Evolutionary conservation across 2,329 filamentous ascomycete species (phyloP), one percentile per base, ranked within the genome.

Genomic region (Colletotrichum filicis): DNA sequence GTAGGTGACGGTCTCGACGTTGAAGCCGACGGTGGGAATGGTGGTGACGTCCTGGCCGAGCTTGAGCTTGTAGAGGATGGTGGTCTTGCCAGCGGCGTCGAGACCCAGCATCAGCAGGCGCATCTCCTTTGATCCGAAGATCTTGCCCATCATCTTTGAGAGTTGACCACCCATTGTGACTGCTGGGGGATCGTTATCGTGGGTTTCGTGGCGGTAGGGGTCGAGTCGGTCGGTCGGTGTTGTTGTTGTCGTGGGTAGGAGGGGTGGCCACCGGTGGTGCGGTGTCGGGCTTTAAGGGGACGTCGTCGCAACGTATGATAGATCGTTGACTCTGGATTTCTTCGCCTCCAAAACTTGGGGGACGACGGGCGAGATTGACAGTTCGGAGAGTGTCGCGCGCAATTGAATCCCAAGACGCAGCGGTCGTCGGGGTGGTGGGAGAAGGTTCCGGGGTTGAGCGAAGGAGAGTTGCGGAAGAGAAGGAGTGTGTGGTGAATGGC

Each of bases 101-200:
- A 98, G 91, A 79, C 97, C 97, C 79, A 99, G 90, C 97, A 99
- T 99, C 82, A 98, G 88, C 83, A 99, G 92, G 81, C 96, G 94
- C 95, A 98, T 98, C 88, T 98, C 96, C 89, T 98, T 98, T 78
- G 96, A 97, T 86, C 96, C 96, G 88, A 98, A 98, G 88, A 98
- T 94, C 92, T 97, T 98, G 86, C 94, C 94, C 92, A 98, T 95
- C 87, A 98, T 92, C 88, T 97, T 98, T 80, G 95, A 97, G 84
- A 98, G 89, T 85, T 94, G 93, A 81, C 93, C 94, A 87, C 96
- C 96, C 96, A 98, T 98, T 78, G 83, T 93, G 85, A 74, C 77
- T 76, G 76, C 68, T 7, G 46, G 6, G 16, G 28, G 24, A 37
- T 28, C 3, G 52, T 68, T 11, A 12, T 69, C 42, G 42, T 46